These are phyloP conservation scores for Heterotrichella gracilis DNA, from an alignment of 352 stramenopile genomes.

Conservation along the genomic window DNA sequence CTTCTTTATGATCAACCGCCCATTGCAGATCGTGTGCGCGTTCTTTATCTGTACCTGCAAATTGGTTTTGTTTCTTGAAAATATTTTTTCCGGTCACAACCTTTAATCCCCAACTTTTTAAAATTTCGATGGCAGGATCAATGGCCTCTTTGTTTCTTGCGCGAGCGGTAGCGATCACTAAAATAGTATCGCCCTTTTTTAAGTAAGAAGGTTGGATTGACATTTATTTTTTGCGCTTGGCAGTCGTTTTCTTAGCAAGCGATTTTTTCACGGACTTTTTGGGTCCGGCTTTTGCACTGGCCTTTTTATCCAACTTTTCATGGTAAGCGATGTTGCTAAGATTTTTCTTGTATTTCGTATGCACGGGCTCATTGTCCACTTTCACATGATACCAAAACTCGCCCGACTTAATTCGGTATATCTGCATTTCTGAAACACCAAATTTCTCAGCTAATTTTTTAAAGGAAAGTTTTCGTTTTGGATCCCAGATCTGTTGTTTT, in stretches of 20 bases:
- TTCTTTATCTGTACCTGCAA: not conserved
- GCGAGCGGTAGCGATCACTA: not conserved
- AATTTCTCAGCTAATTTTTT: not conserved
- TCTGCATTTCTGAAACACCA: not conserved
- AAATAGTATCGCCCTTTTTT: not conserved
- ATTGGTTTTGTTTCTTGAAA: not conserved
- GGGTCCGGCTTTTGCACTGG: too few species aligned
- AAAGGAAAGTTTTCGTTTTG: not conserved
- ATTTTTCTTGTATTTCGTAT: slow-evolving; percentile 1
- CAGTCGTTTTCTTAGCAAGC: not conserved
- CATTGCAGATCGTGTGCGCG: not conserved
- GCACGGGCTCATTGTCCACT: not conserved
- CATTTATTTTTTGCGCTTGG: not conserved
- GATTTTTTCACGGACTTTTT: not conserved
- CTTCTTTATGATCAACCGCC: not conserved
- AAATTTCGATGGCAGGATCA: not conserved
- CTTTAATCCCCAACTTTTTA: not conserved
- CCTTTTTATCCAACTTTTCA: not conserved
- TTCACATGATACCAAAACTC: not conserved
- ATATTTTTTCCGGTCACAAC: not conserved
- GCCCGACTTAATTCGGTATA: not conserved
- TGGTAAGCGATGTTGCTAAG: not conserved
- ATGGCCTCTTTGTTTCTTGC: not conserved
- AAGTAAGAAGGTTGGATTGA: not conserved
- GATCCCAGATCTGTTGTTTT: not conserved